These are phyloP conservation scores for Leccinum laetum DNA, from an alignment of 1,284 basidiomycete species.

Conservation along the genomic window DNA sequence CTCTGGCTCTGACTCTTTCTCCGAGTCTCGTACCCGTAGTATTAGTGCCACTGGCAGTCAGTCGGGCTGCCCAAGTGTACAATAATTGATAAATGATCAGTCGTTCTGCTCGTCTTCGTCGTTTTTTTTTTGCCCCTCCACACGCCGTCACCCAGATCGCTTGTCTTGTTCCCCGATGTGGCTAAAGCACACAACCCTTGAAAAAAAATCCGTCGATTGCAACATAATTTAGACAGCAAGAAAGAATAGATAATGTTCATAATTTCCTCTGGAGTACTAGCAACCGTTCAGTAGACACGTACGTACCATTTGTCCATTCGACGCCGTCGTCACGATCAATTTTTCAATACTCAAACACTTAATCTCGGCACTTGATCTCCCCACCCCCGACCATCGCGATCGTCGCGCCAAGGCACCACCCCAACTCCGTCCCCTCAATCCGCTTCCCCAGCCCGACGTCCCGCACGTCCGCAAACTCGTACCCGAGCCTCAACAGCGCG, in stretches of 20 bases:
- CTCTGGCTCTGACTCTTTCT: too few species aligned
- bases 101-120: background rate
- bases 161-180: background rate
- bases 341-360: background rate
- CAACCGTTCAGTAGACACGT: background rate
- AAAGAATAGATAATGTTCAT: background rate
- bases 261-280: background rate
- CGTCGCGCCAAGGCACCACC: conserved; percentile 91
- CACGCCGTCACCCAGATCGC: background rate
- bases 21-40: too few species aligned
- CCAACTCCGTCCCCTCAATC: conserved; percentile 90
- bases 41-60: background rate
- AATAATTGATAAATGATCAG: background rate
- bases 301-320: background rate
- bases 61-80: background rate
- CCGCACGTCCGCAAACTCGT: conserved; percentile 74
- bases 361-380: conserved; percentile 48
- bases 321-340: background rate
- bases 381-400: conserved; percentile 73
- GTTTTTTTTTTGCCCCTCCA: background rate
- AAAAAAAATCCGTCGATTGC: background rate
- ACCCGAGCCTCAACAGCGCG: conserved; percentile 78
- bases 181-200: background rate
- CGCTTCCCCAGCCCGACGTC: conserved; percentile 85
- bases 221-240: background rate